Percentiles rank a stretch among this genome's conserved stretches.
phyloP scores from a whole-genome alignment of 176 grass and related monocot genomes.

The Thalia dealbata region DNA sequence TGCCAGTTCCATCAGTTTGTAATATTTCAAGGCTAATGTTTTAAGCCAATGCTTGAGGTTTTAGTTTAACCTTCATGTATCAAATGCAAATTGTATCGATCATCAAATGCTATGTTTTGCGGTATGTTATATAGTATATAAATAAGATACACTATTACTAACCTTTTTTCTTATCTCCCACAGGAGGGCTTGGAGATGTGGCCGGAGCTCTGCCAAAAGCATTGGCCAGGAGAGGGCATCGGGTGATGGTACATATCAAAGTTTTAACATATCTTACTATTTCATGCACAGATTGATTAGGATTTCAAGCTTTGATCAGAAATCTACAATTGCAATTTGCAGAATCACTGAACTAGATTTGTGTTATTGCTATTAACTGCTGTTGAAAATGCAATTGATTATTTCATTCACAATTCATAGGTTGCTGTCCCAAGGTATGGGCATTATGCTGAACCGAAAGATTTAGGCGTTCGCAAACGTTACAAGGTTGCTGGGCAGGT shows the following conservation, averaged over 20 bases:
- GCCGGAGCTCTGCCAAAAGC: constrained; percentile 86
- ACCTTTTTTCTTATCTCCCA: constrained; percentile 16
- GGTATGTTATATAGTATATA: neutral
- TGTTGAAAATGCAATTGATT: neutral
- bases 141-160: constrained; percentile 3
- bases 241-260: constrained; percentile 60
- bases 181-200: constrained; percentile 96
- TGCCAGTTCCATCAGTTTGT: neutral
- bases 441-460: constrained; percentile 54
- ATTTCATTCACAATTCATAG: constrained; percentile 27
- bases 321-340: neutral
- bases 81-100: neutral
- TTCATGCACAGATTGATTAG: neutral
- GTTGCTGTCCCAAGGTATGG: constrained; percentile 79
- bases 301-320: neutral
- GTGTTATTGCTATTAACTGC: no score
- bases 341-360: neutral
- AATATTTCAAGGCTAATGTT: neutral
- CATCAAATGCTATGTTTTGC: neutral
- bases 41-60: neutral
- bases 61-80: neutral
- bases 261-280: neutral
- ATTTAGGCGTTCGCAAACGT: constrained; percentile 49
- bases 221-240: constrained; percentile 91
- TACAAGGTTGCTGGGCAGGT: constrained; percentile 82